phyloP scores from a whole-genome alignment of 805 yeast species.

The Cyberlindnera xylosilytica region DNA sequence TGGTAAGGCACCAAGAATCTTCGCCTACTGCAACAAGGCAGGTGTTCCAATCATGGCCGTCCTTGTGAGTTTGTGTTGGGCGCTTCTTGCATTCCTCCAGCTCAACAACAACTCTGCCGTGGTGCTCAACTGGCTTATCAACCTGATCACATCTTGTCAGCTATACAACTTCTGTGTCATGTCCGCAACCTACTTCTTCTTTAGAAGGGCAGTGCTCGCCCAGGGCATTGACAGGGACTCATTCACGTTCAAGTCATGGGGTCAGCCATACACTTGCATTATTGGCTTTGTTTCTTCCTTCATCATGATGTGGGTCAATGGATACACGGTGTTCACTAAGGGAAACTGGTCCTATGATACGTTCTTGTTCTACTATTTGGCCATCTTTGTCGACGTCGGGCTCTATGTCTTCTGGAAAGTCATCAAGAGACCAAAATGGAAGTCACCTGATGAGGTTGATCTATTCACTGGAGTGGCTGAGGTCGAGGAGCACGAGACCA shows the following conservation, averaged over 20 bases:
- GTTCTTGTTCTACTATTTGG: conserved; percentile 69
- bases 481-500: conserved; percentile 54
- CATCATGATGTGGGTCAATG: conserved; percentile 57
- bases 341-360: conserved; percentile 59
- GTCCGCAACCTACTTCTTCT: conserved; percentile 56
- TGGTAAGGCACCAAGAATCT: conserved; percentile 71
- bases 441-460: conserved; percentile 48
- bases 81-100: conserved; percentile 64
- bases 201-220: conserved; percentile 53
- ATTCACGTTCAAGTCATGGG: conserved; percentile 51
- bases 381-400: conserved; percentile 56
- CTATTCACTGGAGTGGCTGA: conserved; percentile 51
- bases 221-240: conserved; percentile 47
- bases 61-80: conserved; percentile 50
- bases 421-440: conserved; percentile 44
- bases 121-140: conserved; percentile 71
- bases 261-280: conserved; percentile 57
- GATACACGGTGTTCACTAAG: conserved; percentile 67
- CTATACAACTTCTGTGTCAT: conserved; percentile 58
- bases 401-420: conserved; percentile 53
- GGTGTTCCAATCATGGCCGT: conserved; percentile 73
- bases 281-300: conserved; percentile 45
- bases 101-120: conserved; percentile 53
- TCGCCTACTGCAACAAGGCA: conserved; percentile 54
- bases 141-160: conserved; percentile 68